Percentiles rank a stretch among this genome's conserved stretches.
Evolutionary conservation across 2,329 filamentous ascomycete species (phyloP).

Genomic region (Trichoderma harzianum): DNA sequence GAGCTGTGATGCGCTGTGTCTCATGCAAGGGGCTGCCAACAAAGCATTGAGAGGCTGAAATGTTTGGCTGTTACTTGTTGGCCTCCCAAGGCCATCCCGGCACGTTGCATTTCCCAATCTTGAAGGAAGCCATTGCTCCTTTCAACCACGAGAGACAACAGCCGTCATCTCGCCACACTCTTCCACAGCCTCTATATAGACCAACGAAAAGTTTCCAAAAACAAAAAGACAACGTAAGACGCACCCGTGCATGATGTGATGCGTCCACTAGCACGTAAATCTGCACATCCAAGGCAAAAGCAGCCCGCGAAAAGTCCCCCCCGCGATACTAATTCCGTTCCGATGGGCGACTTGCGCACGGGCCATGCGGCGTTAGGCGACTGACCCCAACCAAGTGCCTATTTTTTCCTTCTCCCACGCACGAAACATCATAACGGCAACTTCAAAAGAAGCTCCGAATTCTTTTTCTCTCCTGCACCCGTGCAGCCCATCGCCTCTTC

Average conservation of each 20-base stretch:
- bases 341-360: slow-evolving; percentile 12
- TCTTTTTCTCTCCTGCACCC: slow-evolving; percentile 1
- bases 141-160: not conserved
- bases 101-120: not conserved
- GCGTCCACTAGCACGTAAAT: not conserved
- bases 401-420: slow-evolving; percentile 19
- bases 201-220: not conserved
- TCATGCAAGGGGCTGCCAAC: slow-evolving; percentile 2
- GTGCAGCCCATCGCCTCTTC: slow-evolving; percentile 18
- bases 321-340: slow-evolving; percentile 19
- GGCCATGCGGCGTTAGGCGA: slow-evolving; percentile 17
- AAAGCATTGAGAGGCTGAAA: not conserved
- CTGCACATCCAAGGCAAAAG: not conserved
- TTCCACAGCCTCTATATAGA: not conserved
- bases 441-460: slow-evolving; percentile 18
- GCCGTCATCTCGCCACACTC: not conserved
- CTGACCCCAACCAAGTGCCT: slow-evolving; percentile 18
- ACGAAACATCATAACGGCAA: slow-evolving; percentile 17
- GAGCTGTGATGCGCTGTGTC: not conserved
- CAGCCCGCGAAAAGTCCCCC: slow-evolving; percentile 6
- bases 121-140: not conserved
- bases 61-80: not conserved
- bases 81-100: not conserved
- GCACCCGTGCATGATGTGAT: not conserved
- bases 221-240: not conserved